phyloP scores from a whole-genome alignment of 1,284 basidiomycete genomes.

The Leccinum fuscescens region DNA sequence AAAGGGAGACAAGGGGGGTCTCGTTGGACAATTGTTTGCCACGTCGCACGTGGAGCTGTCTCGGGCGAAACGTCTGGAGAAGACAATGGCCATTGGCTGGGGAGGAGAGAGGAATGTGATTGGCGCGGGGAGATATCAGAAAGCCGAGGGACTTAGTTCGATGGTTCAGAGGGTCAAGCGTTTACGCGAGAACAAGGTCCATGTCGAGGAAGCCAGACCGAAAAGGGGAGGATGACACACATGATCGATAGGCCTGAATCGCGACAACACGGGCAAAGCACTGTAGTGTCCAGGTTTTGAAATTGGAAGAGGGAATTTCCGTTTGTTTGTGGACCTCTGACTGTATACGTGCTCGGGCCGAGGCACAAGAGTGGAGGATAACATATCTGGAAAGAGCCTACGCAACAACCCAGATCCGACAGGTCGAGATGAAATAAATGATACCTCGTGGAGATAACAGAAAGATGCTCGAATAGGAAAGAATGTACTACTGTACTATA shows the following conservation, averaged over 20 bases:
- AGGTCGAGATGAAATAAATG: constrained; percentile 22
- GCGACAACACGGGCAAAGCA: neutral
- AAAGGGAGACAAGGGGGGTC: neutral
- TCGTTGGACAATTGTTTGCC: neutral
- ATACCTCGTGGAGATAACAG: constrained; percentile 37
- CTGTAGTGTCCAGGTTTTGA: constrained; percentile 20
- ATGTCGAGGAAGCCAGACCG: constrained; percentile 27
- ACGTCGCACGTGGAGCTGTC: neutral
- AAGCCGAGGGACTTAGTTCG: neutral
- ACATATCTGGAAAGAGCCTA: constrained; percentile 30
- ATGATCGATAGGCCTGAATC: constrained; percentile 2
- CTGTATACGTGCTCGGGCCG: constrained; percentile 3
- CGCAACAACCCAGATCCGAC: constrained; percentile 31
- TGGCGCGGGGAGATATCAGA: constrained; percentile 1
- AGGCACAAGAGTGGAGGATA: constrained; percentile 27
- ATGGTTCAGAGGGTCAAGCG: constrained; percentile 8
- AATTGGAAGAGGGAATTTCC: constrained; percentile 24
- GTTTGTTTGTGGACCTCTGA: neutral
- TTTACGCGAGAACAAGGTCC: constrained; percentile 21
- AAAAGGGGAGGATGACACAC: constrained; percentile 15
- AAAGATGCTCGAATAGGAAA: constrained; percentile 23
- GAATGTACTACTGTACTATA: constrained; percentile 14
- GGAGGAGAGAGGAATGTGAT: neutral
- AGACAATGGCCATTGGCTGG: neutral
- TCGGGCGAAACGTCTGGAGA: neutral